Conservation (phyloP, 768 basidiomycete species). For the Boletus rubescentipes region DNA sequence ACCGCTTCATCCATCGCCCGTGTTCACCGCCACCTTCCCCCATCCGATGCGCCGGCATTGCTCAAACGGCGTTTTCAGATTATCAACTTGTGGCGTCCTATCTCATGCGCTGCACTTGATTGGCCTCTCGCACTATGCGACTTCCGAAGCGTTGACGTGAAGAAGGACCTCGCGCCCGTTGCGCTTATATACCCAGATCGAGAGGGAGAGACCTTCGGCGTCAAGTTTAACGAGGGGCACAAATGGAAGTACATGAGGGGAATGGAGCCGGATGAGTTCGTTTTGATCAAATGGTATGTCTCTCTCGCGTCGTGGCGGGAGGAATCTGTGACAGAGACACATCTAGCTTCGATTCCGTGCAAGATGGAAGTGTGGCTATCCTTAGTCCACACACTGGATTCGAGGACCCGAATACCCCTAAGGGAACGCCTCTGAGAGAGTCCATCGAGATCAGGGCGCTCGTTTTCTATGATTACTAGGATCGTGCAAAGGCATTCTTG, state of each 20-base stretch:
- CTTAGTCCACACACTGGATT: constrained; percentile 37
- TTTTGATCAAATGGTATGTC: constrained; percentile 48
- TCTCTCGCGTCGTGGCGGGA: background rate
- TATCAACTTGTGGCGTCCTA: constrained; percentile 56
- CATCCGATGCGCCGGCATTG: constrained; percentile 38
- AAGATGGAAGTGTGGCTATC: constrained; percentile 35
- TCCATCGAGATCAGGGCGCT: constrained; percentile 37
- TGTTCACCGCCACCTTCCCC: constrained; percentile 44
- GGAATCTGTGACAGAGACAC: background rate
- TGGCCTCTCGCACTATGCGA: constrained; percentile 52
- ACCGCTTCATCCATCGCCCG: constrained; percentile 38
- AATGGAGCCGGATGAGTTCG: constrained; percentile 45
- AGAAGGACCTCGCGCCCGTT: constrained; percentile 38
- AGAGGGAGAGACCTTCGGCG: constrained; percentile 43
- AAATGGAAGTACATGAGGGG: constrained; percentile 47
- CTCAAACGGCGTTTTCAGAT: constrained; percentile 50
- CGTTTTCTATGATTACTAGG: constrained; percentile 34
- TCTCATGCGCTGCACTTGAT: constrained; percentile 44
- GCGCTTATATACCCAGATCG: constrained; percentile 41
- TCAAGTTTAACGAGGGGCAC: constrained; percentile 40
- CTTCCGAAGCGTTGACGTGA: constrained; percentile 40
- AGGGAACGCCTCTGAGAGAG: constrained; percentile 31
- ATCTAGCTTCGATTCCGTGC: constrained; percentile 34
- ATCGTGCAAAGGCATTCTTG: background rate
- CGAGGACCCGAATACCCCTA: constrained; percentile 33